These are phyloP conservation scores for Ensete ventricosum DNA, from an alignment of 176 grass and related monocot species.

Conservation along the genomic window DNA sequence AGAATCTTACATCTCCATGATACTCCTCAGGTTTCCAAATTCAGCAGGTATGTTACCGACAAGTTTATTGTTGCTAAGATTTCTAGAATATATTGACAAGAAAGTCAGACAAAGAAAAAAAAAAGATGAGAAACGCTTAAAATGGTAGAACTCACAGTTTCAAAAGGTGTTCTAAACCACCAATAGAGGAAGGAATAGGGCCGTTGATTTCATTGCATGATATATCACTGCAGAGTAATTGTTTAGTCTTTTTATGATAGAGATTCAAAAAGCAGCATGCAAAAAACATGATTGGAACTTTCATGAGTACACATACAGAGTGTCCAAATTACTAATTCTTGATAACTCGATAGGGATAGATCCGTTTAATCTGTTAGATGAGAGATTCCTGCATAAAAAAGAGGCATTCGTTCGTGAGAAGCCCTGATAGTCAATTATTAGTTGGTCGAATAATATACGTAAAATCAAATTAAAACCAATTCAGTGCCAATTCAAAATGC, in stretches of 20 bases:
- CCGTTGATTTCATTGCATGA: constrained; percentile 78
- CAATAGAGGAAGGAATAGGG: constrained; percentile 67
- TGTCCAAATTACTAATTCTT: constrained; percentile 87
- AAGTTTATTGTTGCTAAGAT: constrained; percentile 84
- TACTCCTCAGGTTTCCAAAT: constrained; percentile 90
- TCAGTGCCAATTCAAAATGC: too few relatives aligned
- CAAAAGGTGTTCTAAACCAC: constrained; percentile 82
- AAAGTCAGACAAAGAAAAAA: constrained; percentile 5
- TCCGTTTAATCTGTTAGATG: constrained; percentile 70
- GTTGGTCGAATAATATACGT: neutral
- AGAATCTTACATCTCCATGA: constrained; percentile 79
- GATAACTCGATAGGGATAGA: constrained; percentile 84
- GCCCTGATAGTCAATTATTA: neutral
- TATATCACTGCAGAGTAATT: constrained; percentile 47
- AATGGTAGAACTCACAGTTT: constrained; percentile 50
- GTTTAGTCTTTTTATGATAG: constrained; percentile 16
- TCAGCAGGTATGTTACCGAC: constrained; percentile 68
- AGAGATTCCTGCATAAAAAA: constrained; percentile 56
- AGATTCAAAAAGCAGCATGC: too few relatives aligned
- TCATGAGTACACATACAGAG: constrained; percentile 47
- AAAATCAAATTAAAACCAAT: too few relatives aligned
- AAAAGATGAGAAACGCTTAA: neutral
- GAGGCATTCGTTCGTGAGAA: neutral
- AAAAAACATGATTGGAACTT: neutral
- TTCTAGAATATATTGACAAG: constrained; percentile 35